Evolutionary conservation across 75 land plant species (phyloP).

Genomic region (Cunninghamia lanceolata): DNA sequence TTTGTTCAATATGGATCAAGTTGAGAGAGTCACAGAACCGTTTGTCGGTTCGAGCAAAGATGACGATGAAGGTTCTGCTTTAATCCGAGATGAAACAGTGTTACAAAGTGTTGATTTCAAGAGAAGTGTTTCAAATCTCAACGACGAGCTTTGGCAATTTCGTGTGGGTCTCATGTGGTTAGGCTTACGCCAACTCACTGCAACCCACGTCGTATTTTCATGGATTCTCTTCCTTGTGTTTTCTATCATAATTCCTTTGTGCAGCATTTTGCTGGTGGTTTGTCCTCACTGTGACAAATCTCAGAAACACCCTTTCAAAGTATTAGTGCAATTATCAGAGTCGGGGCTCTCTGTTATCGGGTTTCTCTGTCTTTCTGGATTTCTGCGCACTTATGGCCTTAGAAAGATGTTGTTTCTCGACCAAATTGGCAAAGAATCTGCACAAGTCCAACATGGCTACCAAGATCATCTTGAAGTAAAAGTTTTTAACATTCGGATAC

Average conservation of each 20-base stretch:
- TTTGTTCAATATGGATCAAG: not conserved
- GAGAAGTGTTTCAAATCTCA: conserved; percentile 12
- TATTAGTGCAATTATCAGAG: conserved; percentile 59
- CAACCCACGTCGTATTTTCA: conserved; percentile 32
- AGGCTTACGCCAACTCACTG: conserved; percentile 61
- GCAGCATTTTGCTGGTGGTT: conserved; percentile 42
- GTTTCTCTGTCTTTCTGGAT: conserved; percentile 54
- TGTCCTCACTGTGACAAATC: conserved; percentile 39
- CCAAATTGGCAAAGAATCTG: conserved; percentile 33
- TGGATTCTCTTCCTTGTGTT: conserved; percentile 64
- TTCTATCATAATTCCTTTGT: conserved; percentile 37
- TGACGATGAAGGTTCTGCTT: not conserved
- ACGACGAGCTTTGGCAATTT: conserved; percentile 63
- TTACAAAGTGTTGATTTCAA: not conserved
- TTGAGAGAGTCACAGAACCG: not conserved
- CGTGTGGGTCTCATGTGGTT: conserved; percentile 56
- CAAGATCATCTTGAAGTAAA: conserved; percentile 53
- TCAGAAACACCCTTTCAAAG: conserved; percentile 60
- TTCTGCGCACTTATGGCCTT: conserved; percentile 53
- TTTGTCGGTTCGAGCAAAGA: not conserved
- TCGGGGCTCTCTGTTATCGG: conserved; percentile 44
- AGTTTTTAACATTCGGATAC: not conserved
- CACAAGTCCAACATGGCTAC: conserved; percentile 52
- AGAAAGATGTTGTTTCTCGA: conserved; percentile 69
- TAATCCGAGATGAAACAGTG: not conserved